Conservation (phyloP, 495 filamentous ascomycete genomes). For the Aspergillus leporis region DNA sequence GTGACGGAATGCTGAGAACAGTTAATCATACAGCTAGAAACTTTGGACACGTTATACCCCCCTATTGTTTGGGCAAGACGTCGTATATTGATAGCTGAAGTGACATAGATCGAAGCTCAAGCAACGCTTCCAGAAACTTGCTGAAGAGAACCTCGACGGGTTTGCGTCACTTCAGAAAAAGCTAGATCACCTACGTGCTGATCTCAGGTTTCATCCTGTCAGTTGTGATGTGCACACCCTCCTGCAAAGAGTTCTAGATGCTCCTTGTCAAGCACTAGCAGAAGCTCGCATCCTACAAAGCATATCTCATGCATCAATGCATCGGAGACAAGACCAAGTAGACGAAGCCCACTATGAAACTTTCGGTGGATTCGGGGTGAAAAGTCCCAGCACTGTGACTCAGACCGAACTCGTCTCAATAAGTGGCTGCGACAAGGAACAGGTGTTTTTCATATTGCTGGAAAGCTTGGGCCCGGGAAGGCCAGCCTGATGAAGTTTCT, state of each 20-base stretch:
- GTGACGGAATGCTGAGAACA: background rate
- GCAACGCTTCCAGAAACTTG: background rate
- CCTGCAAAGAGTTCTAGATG: background rate
- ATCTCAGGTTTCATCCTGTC: background rate
- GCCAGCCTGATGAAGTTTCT: constrained; percentile 50
- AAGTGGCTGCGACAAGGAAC: constrained; percentile 30
- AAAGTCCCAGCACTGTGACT: background rate
- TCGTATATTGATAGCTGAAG: background rate
- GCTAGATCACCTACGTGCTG: background rate
- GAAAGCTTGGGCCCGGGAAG: constrained; percentile 47
- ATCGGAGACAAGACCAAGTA: background rate
- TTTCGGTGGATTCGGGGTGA: background rate
- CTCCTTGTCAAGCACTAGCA: background rate
- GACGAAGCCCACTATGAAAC: background rate
- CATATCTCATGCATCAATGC: background rate
- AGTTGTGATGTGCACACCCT: background rate
- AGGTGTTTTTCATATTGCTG: constrained; percentile 37
- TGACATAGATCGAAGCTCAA: background rate
- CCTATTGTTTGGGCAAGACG: too few species aligned
- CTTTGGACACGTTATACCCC: background rate
- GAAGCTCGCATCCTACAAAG: background rate
- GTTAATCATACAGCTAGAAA: background rate
- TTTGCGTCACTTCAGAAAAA: background rate
- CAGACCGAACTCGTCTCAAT: constrained; percentile 16
- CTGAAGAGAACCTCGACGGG: background rate